A percentile compares a stretch with the other conserved stretches of the same genome.
phyloP scores from a whole-genome alignment of 345 rosid species.

The Syzygium aqueum region DNA sequence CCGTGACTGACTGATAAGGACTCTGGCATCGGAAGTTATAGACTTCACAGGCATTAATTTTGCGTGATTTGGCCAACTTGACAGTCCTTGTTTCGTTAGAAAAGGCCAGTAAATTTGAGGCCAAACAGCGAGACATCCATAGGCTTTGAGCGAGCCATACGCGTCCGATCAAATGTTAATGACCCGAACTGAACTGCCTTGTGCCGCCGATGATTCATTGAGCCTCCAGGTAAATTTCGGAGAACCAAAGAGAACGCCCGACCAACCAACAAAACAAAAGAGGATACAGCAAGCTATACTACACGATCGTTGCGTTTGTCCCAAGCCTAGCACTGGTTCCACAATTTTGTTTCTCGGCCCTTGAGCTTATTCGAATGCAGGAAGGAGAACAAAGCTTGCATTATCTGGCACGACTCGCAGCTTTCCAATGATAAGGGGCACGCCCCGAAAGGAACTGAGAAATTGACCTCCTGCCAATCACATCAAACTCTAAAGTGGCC shows the following conservation, averaged over 20 bases:
- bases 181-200: background rate
- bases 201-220: background rate
- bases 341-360: background rate
- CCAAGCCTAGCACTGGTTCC: background rate
- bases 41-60: background rate
- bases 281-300: background rate
- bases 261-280: background rate
- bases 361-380: background rate
- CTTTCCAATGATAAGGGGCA: background rate
- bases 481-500: background rate
- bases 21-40: background rate
- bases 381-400: background rate
- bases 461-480: background rate
- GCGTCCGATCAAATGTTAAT: too few species aligned
- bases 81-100: background rate
- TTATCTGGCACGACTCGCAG: background rate
- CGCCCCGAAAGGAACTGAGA: background rate
- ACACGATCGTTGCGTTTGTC: too few species aligned
- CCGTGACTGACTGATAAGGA: background rate
- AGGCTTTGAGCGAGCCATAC: background rate
- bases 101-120: background rate
- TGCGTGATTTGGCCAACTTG: background rate
- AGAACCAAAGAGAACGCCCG: background rate
- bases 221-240: background rate
- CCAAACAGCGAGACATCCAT: background rate